Evolutionary conservation across 164 flowering plant species (phyloP).

Genomic region (Dillenia turbinata): DNA sequence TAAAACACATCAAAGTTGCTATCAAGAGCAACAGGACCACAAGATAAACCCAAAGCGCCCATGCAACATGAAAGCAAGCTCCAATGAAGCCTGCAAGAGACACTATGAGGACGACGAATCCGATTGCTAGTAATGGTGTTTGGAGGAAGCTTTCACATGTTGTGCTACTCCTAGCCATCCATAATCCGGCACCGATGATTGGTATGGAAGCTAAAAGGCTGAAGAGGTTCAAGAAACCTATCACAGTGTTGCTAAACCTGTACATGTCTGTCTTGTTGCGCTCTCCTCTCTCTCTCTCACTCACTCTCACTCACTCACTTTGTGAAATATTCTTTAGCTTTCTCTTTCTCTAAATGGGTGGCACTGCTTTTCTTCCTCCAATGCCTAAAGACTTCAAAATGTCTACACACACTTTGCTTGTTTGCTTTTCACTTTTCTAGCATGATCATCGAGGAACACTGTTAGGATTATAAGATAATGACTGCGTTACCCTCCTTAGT

Average conservation of each 20-base stretch:
- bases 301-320: conserved; percentile 7
- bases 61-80: conserved; percentile 80
- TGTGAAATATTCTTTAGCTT: conserved; percentile 1
- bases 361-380: too few relatives aligned
- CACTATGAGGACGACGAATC: conserved; percentile 66
- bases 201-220: conserved; percentile 88
- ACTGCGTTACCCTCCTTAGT: conserved; percentile 2
- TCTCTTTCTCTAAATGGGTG: background rate
- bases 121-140: conserved; percentile 73
- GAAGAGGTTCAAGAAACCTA: conserved; percentile 89
- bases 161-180: conserved; percentile 80
- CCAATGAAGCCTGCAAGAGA: conserved; percentile 94
- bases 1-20: conserved; percentile 48
- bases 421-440: too few relatives aligned
- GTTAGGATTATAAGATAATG: background rate
- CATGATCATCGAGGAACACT: too few relatives aligned
- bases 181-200: conserved; percentile 80
- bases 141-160: conserved; percentile 82
- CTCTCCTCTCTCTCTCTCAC: background rate
- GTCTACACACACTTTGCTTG: too few relatives aligned
- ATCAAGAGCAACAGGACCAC: conserved; percentile 69
- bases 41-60: conserved; percentile 86
- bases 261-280: conserved; percentile 35
- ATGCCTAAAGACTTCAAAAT: too few relatives aligned
- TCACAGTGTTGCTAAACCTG: conserved; percentile 81